Evolutionary conservation across 1,284 basidiomycete species (phyloP).

Genomic region (Leccinum subspadiceum): DNA sequence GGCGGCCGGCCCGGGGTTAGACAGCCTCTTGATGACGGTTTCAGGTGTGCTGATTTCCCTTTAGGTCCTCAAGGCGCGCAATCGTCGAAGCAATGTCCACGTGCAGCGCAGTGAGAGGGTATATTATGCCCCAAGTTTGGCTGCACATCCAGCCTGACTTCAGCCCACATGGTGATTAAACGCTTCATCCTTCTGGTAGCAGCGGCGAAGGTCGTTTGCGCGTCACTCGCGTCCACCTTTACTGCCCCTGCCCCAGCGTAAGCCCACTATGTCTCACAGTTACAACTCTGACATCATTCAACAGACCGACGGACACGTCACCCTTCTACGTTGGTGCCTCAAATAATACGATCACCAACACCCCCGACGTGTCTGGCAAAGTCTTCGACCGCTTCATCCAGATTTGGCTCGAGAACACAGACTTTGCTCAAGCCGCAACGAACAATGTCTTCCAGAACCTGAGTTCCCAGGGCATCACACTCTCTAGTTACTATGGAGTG

Average conservation of each 20-base stretch:
- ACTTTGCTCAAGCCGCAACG: constrained; percentile 38
- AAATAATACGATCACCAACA: constrained; percentile 29
- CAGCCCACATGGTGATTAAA: constrained; percentile 17
- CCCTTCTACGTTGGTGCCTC: constrained; percentile 28
- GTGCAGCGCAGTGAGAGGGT: background rate
- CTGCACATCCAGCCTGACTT: background rate
- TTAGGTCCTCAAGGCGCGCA: background rate
- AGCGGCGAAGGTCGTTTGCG: constrained; percentile 20
- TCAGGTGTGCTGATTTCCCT: background rate
- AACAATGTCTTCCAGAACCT: constrained; percentile 49
- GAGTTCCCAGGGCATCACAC: constrained; percentile 49
- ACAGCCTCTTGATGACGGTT: background rate
- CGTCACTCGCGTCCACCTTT: constrained; percentile 27
- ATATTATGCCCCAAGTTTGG: constrained; percentile 3
- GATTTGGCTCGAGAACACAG: constrained; percentile 61
- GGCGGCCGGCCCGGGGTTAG: background rate
- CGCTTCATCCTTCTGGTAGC: constrained; percentile 17
- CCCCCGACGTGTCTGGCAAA: constrained; percentile 35
- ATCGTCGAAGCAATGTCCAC: background rate
- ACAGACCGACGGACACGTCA: constrained; percentile 30
- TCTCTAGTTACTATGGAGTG: constrained; percentile 52
- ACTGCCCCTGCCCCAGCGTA: constrained; percentile 32
- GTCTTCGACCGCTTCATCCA: constrained; percentile 57
- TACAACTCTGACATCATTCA: background rate
- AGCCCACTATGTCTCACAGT: background rate